Percentiles rank a stretch among this genome's conserved stretches.
These are phyloP conservation scores for Cladosporium sp. DNA, from an alignment of 2,329 filamentous ascomycete genomes.

Conservation along the genomic window DNA sequence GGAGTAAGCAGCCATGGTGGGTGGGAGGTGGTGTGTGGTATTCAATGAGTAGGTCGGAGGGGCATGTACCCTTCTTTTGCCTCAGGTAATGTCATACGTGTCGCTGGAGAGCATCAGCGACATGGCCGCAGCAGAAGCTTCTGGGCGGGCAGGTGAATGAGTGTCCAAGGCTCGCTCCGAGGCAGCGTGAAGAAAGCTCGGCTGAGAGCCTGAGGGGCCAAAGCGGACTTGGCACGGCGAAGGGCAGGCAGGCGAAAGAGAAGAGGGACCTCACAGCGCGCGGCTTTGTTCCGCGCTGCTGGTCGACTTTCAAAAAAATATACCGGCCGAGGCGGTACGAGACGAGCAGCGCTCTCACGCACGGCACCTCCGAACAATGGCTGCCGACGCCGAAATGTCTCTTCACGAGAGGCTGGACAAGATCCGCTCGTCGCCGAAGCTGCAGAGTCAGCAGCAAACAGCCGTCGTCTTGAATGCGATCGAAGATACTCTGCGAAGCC, in stretches of 20 bases:
- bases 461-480: constrained; percentile 83
- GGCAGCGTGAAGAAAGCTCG: background rate
- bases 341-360: constrained; percentile 4
- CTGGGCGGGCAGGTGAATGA: constrained; percentile 1
- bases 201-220: background rate
- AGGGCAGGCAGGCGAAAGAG: background rate
- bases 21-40: background rate
- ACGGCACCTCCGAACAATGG: constrained; percentile 5
- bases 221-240: background rate
- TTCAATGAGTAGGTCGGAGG: background rate
- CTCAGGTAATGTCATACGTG: constrained; percentile 8
- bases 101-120: background rate
- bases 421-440: constrained; percentile 84
- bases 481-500: constrained; percentile 84
- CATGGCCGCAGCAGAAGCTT: constrained; percentile 3
- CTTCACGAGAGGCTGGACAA: constrained; percentile 91
- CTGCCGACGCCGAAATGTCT: constrained; percentile 38
- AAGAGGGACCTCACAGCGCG: background rate
- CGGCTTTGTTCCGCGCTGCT: background rate
- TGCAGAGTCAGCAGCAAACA: constrained; percentile 90
- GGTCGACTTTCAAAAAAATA: constrained; percentile 7
- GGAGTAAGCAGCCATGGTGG: constrained; percentile 37
- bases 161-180: background rate
- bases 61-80: background rate
- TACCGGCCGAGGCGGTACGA: background rate